Evolutionary conservation across 257 asterid species (phyloP), one percentile per base, ranked within the genome.

Genomic region (Gardenia jasminoides): DNA sequence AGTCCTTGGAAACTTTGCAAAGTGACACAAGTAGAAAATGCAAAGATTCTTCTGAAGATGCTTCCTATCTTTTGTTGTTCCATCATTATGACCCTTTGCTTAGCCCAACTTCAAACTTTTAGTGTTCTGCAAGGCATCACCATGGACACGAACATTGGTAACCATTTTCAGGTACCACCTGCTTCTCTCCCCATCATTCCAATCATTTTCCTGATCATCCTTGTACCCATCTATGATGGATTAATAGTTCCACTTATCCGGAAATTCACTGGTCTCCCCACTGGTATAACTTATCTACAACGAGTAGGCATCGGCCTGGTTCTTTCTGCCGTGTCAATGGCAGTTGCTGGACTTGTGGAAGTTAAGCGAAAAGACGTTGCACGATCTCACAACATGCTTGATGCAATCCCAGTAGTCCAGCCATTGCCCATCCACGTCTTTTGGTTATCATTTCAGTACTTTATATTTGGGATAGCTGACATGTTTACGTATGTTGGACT

Each of bases 1-100:
- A 85, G 76, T 78, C 90, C 91, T 36, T 90, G 95, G 95, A 87
- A 83, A 61, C 90, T 87, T 77, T 93, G 97, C 82, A 86, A 86
- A n/a, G 92, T 91, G 4, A 93, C 97, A 39, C 97, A 93, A 86
- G 97, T 93, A 0, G 97, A 93, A 73, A 93, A 93, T 70, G 94
- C 91, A 24, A 93, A 93, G 80, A 88, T 93, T 85, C 13, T 93
- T 13, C 81, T 91, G 10, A 83, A 85, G 77, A 80, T 93, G 88
- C 69, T 87, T 6, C 97, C 97, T 19, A 76, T 93, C 43, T 93
- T 93, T 52, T 88, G 90, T 59, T 93, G 97, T 88, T 84, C 94
- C 17, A 88, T 90, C 28, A 84, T 93, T 73, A 93, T 93, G 97
- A 90, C 97, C 1, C 93, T 93, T 24, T 90, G 95, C 75, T 66